Base-by-base conservation (phyloP, 371 early-diverging fungal species). In the Chytridiales sp. region DNA sequence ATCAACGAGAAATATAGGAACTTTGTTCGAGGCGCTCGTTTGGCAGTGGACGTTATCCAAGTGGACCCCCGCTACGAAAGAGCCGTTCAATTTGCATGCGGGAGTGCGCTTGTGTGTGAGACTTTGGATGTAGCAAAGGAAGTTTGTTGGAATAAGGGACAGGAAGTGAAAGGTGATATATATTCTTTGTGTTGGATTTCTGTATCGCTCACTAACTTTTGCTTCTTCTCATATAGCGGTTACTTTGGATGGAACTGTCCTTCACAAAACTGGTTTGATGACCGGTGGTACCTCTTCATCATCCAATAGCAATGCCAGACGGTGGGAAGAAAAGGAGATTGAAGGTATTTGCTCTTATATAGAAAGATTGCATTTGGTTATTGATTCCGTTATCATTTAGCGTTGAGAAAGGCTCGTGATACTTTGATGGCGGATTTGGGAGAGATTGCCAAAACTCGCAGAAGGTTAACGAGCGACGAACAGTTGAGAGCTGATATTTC, bases 251-350 rank as follows among this genome's bases (percentile, higher is more conserved):
- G 98, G 98, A 19, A 86, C 90, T 3, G 84, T 97, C 4, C 90
- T 99, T 66, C 97, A 98, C 73, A 94, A 90, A 66, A 91, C 84
- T 58, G 99, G 97, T 43, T 72, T 94, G 62, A 98, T 99, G 53
- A 96, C 96, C 0, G 99, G 99, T 68, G 81, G 81, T 13, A 38
- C 41, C 29, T 50, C 64, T 8, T 34, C 27, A 9, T 44, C 54
- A 4, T 47, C 52, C 21, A 46, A 26, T 24, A 53, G 59, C 22
- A 71, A 75, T 1, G 78, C 84, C 4, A 79, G 82, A 50, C 76
- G 87, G 47, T 97, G 97, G 95, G 89, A 95, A 52, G 92, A 93
- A 24, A 83, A 84, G 29, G 93, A 90, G 38, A 72, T 97, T 13
- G 90, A 88, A 30, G 78, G 82, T 84, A 59, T 15, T 35, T 41